Conservation (phyloP, 23 red algal species). For the Gracilariopsis chorda region DNA sequence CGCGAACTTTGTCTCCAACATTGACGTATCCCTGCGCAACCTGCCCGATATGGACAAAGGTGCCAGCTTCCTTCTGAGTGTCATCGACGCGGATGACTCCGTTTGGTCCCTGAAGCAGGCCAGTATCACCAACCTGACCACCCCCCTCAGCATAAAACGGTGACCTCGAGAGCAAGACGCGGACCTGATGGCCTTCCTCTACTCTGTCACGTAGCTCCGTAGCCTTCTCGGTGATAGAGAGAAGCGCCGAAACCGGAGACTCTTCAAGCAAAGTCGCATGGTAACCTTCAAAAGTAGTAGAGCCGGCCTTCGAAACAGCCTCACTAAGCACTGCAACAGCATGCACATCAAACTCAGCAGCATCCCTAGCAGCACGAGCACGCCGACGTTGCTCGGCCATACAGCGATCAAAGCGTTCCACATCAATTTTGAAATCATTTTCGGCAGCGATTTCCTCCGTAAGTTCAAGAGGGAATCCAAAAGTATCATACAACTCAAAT, state of each 20-base stretch:
- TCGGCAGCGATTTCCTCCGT: constrained; percentile 89
- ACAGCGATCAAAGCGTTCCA: constrained; percentile 62
- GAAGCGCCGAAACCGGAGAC: background rate
- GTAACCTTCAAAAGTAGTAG: constrained; percentile 81
- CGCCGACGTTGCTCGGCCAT: constrained; percentile 71
- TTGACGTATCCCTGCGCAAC: constrained; percentile 31
- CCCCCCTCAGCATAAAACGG: constrained; percentile 97
- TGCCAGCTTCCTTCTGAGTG: constrained; percentile 61
- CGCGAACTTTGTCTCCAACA: constrained; percentile 64
- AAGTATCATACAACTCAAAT: constrained; percentile 98
- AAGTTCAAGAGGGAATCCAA: constrained; percentile 95
- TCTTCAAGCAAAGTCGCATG: background rate
- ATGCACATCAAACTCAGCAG: background rate
- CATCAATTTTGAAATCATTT: constrained; percentile 54
- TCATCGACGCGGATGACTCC: constrained; percentile 61
- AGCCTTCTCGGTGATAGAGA: constrained; percentile 20
- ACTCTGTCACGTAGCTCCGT: background rate
- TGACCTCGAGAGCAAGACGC: constrained; percentile 64
- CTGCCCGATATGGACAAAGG: constrained; percentile 75
- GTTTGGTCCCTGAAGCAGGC: constrained; percentile 38
- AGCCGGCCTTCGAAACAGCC: background rate
- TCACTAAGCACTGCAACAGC: background rate
- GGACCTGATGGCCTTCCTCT: constrained; percentile 37
- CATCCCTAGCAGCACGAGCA: constrained; percentile 69
- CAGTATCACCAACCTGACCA: constrained; percentile 88